phyloP scores from a whole-genome alignment of 2,329 filamentous ascomycete genomes.

The Pestalotiopsis sp. region DNA sequence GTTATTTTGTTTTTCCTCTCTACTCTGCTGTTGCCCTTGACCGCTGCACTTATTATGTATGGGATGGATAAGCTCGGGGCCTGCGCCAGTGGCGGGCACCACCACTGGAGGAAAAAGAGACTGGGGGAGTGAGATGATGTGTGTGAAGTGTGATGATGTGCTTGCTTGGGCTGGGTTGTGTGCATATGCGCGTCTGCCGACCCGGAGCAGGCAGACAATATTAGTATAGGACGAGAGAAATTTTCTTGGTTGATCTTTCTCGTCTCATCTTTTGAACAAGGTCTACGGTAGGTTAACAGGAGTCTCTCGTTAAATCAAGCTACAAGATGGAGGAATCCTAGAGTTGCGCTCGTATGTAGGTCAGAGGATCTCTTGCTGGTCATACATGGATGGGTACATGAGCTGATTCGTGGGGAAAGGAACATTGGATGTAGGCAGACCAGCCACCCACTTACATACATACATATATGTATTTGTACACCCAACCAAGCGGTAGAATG shows the following conservation, averaged over 20 bases:
- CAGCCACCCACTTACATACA: slow-evolving; percentile 4
- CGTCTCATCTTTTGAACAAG: background rate
- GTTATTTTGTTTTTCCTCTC: background rate
- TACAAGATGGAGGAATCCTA: background rate
- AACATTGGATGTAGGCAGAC: too few species aligned
- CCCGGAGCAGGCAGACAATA: background rate
- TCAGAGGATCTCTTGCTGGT: background rate
- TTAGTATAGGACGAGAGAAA: background rate
- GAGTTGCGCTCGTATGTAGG: background rate
- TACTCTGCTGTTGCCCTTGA: background rate
- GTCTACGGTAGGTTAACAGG: background rate
- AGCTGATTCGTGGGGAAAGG: slow-evolving; percentile 8
- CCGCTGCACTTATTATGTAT: background rate
- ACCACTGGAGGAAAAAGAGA: background rate
- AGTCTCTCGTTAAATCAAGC: background rate
- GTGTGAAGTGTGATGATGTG: background rate
- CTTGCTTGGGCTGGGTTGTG: slow-evolving; percentile 1
- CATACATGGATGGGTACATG: background rate
- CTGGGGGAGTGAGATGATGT: background rate
- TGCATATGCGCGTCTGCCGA: slow-evolving; percentile 14
- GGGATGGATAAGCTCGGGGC: background rate
- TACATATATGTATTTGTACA: background rate
- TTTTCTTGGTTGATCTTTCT: background rate
- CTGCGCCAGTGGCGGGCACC: slow-evolving; percentile 13
- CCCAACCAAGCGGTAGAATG: background rate